Conservation (phyloP, 75 land plant species). For the Cunninghamia lanceolata region DNA sequence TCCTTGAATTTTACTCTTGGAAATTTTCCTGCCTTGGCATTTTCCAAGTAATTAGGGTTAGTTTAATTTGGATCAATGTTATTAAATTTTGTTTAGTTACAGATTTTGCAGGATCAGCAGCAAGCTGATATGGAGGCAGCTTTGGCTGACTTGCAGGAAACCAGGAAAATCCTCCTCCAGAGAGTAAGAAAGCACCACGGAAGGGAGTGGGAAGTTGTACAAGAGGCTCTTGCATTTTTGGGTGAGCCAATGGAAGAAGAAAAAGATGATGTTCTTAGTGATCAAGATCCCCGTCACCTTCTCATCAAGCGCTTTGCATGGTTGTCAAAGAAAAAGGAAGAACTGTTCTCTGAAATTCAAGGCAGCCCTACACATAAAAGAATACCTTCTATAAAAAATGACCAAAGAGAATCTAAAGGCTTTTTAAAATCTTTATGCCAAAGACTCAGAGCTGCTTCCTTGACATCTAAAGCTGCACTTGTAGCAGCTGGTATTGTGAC, state of each 20-base stretch:
- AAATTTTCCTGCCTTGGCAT: too few species aligned
- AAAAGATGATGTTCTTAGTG: background rate
- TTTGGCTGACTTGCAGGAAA: conserved; percentile 42
- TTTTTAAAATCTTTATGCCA: background rate
- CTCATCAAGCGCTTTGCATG: background rate
- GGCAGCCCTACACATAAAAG: background rate
- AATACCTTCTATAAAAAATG: background rate
- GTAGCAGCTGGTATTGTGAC: background rate
- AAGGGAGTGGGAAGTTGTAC: conserved; percentile 28
- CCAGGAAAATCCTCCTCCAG: conserved; percentile 24
- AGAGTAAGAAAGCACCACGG: conserved; percentile 31
- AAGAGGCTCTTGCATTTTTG: conserved; percentile 42
- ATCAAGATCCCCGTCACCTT: background rate
- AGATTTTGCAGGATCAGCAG: conserved; percentile 43
- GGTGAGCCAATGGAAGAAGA: conserved; percentile 20
- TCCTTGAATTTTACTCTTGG: too few species aligned
- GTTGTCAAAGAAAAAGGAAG: background rate
- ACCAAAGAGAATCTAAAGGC: background rate
- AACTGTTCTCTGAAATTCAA: background rate
- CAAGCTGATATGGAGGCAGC: conserved; percentile 37
- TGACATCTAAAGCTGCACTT: background rate
- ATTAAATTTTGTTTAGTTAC: background rate
- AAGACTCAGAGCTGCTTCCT: background rate
- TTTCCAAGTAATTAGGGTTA: too few species aligned
- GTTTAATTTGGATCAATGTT: too few species aligned